A percentile compares a stretch with the other conserved stretches of the same genome.
These are phyloP conservation scores for Leccinum barrowsii DNA, from an alignment of 768 basidiomycete genomes.

Conservation along the genomic window DNA sequence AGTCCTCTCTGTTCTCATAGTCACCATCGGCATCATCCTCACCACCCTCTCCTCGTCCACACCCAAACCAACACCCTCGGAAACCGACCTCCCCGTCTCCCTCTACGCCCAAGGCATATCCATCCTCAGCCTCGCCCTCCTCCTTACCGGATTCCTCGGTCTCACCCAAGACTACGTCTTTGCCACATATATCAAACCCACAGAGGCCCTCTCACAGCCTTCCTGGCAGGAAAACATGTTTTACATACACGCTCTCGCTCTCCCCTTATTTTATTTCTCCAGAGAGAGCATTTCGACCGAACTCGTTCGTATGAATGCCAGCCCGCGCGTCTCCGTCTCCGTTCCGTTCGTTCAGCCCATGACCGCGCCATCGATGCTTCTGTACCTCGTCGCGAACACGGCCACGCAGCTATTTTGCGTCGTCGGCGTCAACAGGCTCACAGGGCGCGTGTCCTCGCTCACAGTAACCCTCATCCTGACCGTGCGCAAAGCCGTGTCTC, in stretches of 20 bases:
- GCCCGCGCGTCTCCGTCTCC: slow-evolving; percentile 12
- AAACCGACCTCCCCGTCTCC: slow-evolving; percentile 4
- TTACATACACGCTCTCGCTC: slow-evolving; percentile 78
- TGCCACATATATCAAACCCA: slow-evolving; percentile 36
- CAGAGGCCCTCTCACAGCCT: slow-evolving; percentile 22
- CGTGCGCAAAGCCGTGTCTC: slow-evolving; percentile 75
- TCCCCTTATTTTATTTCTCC: slow-evolving; percentile 73
- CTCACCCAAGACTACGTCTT: slow-evolving; percentile 83
- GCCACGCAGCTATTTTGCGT: slow-evolving; percentile 83
- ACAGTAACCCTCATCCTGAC: slow-evolving; percentile 79
- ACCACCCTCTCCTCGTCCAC: slow-evolving; percentile 77
- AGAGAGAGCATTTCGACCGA: slow-evolving; percentile 43
- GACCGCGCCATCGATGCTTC: slow-evolving; percentile 54
- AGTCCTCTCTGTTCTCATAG: slow-evolving; percentile 70
- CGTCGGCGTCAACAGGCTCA: slow-evolving; percentile 83
- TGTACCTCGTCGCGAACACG: slow-evolving; percentile 72
- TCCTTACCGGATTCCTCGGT: slow-evolving; percentile 80
- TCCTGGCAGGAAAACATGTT: slow-evolving; percentile 92
- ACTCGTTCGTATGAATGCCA: slow-evolving; percentile 10
- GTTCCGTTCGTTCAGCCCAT: slow-evolving; percentile 12
- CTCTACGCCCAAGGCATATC: slow-evolving; percentile 68
- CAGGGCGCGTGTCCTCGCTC: slow-evolving; percentile 68
- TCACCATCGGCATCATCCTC: slow-evolving; percentile 73
- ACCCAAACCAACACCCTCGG: slow-evolving; percentile 15
- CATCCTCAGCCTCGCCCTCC: slow-evolving; percentile 71